Evolutionary conservation across 352 stramenopile genomes (phyloP), one percentile per base, ranked within the genome.

Genomic region (Phytopythium kandeliae): DNA sequence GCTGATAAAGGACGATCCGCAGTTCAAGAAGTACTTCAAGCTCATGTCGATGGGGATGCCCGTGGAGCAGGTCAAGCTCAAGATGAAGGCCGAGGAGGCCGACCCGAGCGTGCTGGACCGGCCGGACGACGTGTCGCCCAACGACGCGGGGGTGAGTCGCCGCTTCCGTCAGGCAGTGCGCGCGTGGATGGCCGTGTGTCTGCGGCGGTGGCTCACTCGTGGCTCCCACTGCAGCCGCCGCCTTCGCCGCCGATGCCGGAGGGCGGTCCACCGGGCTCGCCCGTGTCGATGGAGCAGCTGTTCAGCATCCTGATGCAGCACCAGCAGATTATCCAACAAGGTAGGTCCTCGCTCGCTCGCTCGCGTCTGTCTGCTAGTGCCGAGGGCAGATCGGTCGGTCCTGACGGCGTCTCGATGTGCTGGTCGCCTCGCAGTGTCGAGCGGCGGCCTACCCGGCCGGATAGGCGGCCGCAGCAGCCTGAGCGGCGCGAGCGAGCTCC

Each of bases 1-100:
- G 12, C 55, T 86, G 35, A 72, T 91, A 35, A 91, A 89, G 55
- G 63, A 93, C 48, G 82, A 95, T 34, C 65, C 78, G 34, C 59
- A 74, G 51, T 98, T 95, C 40, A 63, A 56, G 25, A 98, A 97
- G 62, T 98, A 96, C 59, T 98, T 98, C 59, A 98, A 97, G 62
- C 85, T 98, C 63, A 35, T 95, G 24, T 89, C 89, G 41, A 90
- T 95, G 77, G 83, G 82, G 7, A 90, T 96, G 77, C 83, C 79
- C 8, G 55, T 88, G 21, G 86, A 85, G 33, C 89, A 96, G 47
- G 76, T 98, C 35, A 81, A 97, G 65, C 75, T 96, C 63, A 96
- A 97, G 55, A 71, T 60, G 12, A 72, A 65, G 19, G 66, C 77
- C 0, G 81, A 89, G 55, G 82, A 78, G 16, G 54, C 90, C 0